phyloP scores from a whole-genome alignment of 2,329 filamentous ascomycete species.

The Aureobasidium uvarum region DNA sequence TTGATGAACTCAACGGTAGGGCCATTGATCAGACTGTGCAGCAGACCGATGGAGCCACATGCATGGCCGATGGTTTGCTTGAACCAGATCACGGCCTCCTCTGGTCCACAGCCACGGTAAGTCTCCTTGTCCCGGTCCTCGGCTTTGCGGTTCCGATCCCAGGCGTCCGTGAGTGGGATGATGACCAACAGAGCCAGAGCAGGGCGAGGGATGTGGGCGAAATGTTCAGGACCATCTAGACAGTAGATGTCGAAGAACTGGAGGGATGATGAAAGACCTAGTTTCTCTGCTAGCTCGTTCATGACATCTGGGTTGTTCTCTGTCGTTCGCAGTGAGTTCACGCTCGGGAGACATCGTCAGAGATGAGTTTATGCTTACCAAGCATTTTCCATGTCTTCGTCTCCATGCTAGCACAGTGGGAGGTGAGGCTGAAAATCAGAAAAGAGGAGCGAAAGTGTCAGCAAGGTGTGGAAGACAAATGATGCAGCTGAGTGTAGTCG shows the following conservation, averaged over 20 bases:
- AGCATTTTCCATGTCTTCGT: conserved; percentile 19
- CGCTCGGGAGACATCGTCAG: not conserved
- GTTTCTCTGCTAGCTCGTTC: conserved; percentile 49
- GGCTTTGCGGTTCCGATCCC: conserved; percentile 43
- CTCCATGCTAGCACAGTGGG: not conserved
- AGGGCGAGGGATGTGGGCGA: conserved; percentile 54
- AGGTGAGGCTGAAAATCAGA: not conserved
- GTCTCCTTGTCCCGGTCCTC: conserved; percentile 44
- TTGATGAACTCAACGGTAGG: conserved; percentile 45
- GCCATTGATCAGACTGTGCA: conserved; percentile 56
- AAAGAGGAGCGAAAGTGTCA: not conserved
- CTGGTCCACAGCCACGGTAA: conserved; percentile 49
- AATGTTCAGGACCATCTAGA: conserved; percentile 51
- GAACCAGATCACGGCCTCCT: conserved; percentile 59
- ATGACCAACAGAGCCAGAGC: conserved; percentile 56
- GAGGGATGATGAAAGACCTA: conserved; percentile 50
- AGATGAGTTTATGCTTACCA: not conserved
- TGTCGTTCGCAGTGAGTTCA: not conserved
- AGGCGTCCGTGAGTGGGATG: conserved; percentile 45
- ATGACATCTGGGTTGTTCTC: conserved; percentile 60
- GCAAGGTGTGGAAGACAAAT: too few species aligned
- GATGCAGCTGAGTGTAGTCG: not conserved
- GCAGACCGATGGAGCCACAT: conserved; percentile 58
- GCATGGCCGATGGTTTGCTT: conserved; percentile 59
- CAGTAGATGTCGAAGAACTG: conserved; percentile 56